phyloP scores from a whole-genome alignment of 73 alveolate genomes.

The Tetrahymena thermophila region DNA sequence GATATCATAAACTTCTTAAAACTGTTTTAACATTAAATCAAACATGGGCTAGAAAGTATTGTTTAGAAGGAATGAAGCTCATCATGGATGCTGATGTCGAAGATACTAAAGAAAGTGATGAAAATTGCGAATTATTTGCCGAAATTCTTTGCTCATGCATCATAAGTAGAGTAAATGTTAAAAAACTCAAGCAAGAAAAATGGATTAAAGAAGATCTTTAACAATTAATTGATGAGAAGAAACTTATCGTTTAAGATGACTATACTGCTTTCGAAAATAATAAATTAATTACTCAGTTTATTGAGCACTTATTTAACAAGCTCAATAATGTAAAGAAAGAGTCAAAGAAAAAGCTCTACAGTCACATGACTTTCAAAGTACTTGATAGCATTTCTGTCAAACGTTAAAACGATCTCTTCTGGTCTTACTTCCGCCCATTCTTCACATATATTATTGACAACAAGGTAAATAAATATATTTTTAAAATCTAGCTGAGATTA shows the following conservation, averaged over 20 bases:
- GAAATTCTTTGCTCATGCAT: background rate
- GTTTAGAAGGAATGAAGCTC: background rate
- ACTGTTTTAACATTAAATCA: background rate
- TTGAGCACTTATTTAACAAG: background rate
- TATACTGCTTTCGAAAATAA: background rate
- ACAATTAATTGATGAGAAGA: background rate
- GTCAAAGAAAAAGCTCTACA: background rate
- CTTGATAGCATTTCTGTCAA: background rate
- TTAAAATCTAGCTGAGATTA: background rate
- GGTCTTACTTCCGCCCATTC: background rate
- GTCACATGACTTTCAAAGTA: background rate
- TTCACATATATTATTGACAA: background rate
- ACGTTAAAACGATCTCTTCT: background rate
- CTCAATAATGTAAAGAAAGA: background rate
- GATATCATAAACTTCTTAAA: background rate
- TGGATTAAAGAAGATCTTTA: background rate
- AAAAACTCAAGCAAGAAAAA: background rate
- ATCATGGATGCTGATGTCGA: background rate
- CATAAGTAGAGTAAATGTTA: background rate
- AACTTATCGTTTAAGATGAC: background rate
- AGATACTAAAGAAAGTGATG: background rate
- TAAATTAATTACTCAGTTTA: background rate
- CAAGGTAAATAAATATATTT: background rate
- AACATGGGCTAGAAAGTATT: background rate
- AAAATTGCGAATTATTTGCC: background rate